These are phyloP conservation scores for Metarhizium brunneum DNA, from an alignment of 2,329 filamentous ascomycete species.

Conservation along the genomic window DNA sequence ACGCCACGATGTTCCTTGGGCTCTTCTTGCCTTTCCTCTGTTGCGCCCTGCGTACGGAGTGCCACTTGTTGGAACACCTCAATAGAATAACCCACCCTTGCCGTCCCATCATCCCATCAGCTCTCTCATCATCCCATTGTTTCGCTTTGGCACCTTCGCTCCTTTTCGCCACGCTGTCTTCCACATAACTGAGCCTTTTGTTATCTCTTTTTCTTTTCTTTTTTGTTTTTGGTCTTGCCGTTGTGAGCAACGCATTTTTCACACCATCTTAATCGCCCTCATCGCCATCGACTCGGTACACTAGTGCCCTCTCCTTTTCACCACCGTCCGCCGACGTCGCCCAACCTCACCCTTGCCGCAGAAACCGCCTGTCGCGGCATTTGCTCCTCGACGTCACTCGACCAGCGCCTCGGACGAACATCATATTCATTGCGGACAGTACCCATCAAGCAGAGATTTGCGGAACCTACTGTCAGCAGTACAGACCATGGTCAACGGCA, in stretches of 20 bases:
- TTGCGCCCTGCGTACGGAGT: no score
- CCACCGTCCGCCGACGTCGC: background rate
- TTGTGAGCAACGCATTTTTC: background rate
- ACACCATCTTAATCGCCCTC: background rate
- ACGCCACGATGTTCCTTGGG: no score
- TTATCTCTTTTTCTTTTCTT: background rate
- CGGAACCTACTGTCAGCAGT: background rate
- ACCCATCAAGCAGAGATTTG: background rate
- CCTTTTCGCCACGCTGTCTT: background rate
- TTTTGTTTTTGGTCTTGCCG: background rate
- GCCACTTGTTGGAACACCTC: no score
- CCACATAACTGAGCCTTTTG: background rate
- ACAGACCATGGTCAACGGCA: conserved; percentile 30
- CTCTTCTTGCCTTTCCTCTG: no score
- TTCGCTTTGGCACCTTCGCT: background rate
- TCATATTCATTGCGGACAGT: background rate
- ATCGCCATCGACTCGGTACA: background rate
- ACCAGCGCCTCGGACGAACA: background rate
- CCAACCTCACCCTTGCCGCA: background rate
- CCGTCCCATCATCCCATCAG: background rate
- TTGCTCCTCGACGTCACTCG: background rate
- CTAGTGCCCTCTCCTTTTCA: background rate
- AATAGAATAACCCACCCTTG: background rate
- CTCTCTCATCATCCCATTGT: background rate
- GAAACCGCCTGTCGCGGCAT: background rate